phyloP scores from a whole-genome alignment of 2,329 filamentous ascomycete species.

The Penicillium occitanis region DNA sequence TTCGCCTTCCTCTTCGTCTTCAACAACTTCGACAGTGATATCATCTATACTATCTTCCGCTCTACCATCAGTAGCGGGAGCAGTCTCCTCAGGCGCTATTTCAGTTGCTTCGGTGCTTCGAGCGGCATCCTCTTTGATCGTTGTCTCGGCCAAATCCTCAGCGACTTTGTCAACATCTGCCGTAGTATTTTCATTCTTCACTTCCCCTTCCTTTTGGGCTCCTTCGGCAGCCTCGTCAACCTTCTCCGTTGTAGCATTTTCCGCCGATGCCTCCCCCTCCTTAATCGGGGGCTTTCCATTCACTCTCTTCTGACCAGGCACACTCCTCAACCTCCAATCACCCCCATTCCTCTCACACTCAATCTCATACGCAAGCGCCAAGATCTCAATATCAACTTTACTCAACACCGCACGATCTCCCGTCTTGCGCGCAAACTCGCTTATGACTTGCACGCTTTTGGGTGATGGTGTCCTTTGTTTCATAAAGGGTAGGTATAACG shows the following conservation, averaged over 20 bases:
- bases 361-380: constrained; percentile 91
- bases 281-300: constrained; percentile 66
- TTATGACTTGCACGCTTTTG: constrained; percentile 75
- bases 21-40: constrained; percentile 26
- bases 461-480: constrained; percentile 72
- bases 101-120: constrained; percentile 27
- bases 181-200: not conserved
- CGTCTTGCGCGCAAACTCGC: constrained; percentile 82
- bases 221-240: not conserved
- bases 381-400: constrained; percentile 80
- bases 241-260: constrained; percentile 17
- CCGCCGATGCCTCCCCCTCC: constrained; percentile 34
- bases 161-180: constrained; percentile 32
- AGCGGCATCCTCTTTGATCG: constrained; percentile 32
- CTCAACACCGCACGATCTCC: constrained; percentile 88
- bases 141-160: constrained; percentile 30
- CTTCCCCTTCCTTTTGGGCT: constrained; percentile 19
- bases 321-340: constrained; percentile 77
- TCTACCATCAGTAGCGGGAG: constrained; percentile 21
- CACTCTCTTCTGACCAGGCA: constrained; percentile 74
- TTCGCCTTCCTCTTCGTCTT: constrained; percentile 34
- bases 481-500: constrained; percentile 79
- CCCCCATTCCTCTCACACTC: constrained; percentile 89
- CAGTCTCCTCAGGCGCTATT: constrained; percentile 17
- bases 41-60: constrained; percentile 12